Evolutionary conservation across 2,329 filamentous ascomycete genomes (phyloP).

Genomic region (Ophiocordyceps polyrhachis-furcata): DNA sequence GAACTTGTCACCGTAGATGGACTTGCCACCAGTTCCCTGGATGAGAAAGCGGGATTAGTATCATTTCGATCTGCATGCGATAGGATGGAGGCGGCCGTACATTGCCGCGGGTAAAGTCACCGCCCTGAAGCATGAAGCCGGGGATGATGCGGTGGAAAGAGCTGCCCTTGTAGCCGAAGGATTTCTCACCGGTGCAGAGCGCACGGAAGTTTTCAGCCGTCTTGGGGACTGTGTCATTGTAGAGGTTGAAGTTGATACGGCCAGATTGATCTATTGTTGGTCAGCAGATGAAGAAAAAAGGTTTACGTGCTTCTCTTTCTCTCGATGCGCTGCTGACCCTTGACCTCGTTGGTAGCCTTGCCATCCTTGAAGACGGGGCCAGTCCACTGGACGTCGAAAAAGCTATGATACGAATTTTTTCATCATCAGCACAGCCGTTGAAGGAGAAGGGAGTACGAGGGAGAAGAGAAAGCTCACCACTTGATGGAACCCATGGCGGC

Average conservation of each 20-base stretch:
- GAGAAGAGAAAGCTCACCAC: constrained; percentile 33
- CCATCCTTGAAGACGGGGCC: constrained; percentile 49
- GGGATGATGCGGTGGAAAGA: constrained; percentile 88
- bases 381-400: constrained; percentile 57
- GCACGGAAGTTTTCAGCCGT: constrained; percentile 71
- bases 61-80: not conserved
- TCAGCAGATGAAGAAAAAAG: constrained; percentile 4
- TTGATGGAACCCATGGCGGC: constrained; percentile 45
- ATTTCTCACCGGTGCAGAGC: constrained; percentile 66
- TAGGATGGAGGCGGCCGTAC: constrained; percentile 36
- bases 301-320: too few relatives aligned
- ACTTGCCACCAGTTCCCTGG: constrained; percentile 77
- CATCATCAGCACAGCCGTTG: not conserved
- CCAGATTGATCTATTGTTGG: constrained; percentile 42
- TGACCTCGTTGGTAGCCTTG: constrained; percentile 31
- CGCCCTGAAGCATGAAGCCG: constrained; percentile 88
- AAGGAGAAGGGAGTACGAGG: not conserved
- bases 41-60: constrained; percentile 3
- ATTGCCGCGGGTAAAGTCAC: constrained; percentile 85
- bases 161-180: constrained; percentile 67
- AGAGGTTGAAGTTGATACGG: constrained; percentile 81
- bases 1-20: constrained; percentile 92
- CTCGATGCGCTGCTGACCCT: constrained; percentile 30
- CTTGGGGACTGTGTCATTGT: constrained; percentile 70
- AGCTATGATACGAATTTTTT: constrained; percentile 22